A percentile compares a stretch with the other conserved stretches of the same genome.
These are phyloP conservation scores for Colletotrichum ledebouriae DNA, from an alignment of 2,329 filamentous ascomycete species.

Conservation along the genomic window DNA sequence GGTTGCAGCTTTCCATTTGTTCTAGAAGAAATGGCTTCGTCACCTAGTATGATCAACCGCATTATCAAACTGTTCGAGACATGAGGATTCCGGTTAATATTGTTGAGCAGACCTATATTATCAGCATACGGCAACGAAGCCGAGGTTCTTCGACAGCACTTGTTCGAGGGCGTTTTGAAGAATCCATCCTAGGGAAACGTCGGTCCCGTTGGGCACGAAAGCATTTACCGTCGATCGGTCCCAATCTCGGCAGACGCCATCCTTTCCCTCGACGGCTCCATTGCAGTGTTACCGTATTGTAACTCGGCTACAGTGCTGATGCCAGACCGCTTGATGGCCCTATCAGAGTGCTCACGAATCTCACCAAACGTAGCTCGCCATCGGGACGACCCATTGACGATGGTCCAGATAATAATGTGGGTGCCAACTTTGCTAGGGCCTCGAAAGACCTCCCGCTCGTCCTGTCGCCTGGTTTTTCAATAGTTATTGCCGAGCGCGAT, in stretches of 20 bases:
- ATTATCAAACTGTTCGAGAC: conserved; percentile 20
- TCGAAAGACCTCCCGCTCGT: conserved; percentile 35
- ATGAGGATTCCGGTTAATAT: conserved; percentile 26
- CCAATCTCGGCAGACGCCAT: conserved; percentile 28
- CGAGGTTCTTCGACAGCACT: conserved; percentile 24
- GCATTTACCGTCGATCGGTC: conserved; percentile 18
- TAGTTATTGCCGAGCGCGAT: conserved; percentile 37
- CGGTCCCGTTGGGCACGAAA: conserved; percentile 12
- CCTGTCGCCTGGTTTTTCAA: conserved; percentile 22
- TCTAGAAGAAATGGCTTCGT: conserved; percentile 39
- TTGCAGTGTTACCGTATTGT: neutral
- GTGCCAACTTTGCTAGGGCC: conserved; percentile 23
- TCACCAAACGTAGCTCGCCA: conserved; percentile 38
- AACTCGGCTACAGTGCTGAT: conserved; percentile 24
- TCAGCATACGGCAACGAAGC: conserved; percentile 29
- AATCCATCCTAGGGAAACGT: conserved; percentile 10
- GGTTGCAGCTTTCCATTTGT: conserved; percentile 24
- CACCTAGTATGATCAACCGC: neutral
- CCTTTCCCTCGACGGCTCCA: neutral
- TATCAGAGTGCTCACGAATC: conserved; percentile 29
- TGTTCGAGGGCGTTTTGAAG: conserved; percentile 26
- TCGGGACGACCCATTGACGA: conserved; percentile 39
- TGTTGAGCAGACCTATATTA: conserved; percentile 20
- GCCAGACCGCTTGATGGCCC: conserved; percentile 13
- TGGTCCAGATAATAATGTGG: conserved; percentile 29